Evolutionary conservation across 176 grass and related monocot species (phyloP), one percentile per base, ranked within the genome.

Genomic region (Chloris gayana): DNA sequence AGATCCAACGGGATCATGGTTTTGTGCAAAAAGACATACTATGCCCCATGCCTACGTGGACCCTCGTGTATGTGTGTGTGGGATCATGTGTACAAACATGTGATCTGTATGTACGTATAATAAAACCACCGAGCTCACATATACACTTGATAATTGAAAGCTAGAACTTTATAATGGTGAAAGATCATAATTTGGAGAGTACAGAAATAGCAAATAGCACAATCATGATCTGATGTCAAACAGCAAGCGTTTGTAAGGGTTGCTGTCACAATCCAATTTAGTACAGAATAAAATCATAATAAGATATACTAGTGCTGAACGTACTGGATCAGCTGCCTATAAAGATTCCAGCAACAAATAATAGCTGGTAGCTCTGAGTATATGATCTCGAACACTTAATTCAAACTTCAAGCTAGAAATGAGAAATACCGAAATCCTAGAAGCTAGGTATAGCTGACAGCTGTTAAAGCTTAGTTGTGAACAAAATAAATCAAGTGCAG

Each of bases 1-100:
- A 86, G 84, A 94, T 91, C 92, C 89, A 88, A 91, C 29, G 24
- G 83, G 86, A 84, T 88, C 80, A 81, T 94, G 92, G 84, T 83
- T 74, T 70, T 81, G 76, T 86, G 83, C 86, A 88, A 91, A 83
- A 89, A 38, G 86, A 94, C 88, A 81, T n/a, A n/a, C 56, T 74
- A 49, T 27, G 45, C 82, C 81, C 83, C 91, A 94, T 88, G 71
- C 83, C 85, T 85, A 83, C 79, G 14, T 87, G 83, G 88, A 79
- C 85, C 91, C 91, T 59, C 72, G 0, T 70, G 42, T 88, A 67
- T 79, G 31, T 66, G 64, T 64, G 39, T 12, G 12, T 64, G 56
- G n/a, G 60, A 39, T 73, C 83, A 73, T 66, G 51, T 60, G 63
- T 78, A 24, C 51, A 74, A 30, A 70, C 33, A 69, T 56, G 42